phyloP scores from a whole-genome alignment of 768 basidiomycete genomes.

The Tylopilus vinaceipallidus region DNA sequence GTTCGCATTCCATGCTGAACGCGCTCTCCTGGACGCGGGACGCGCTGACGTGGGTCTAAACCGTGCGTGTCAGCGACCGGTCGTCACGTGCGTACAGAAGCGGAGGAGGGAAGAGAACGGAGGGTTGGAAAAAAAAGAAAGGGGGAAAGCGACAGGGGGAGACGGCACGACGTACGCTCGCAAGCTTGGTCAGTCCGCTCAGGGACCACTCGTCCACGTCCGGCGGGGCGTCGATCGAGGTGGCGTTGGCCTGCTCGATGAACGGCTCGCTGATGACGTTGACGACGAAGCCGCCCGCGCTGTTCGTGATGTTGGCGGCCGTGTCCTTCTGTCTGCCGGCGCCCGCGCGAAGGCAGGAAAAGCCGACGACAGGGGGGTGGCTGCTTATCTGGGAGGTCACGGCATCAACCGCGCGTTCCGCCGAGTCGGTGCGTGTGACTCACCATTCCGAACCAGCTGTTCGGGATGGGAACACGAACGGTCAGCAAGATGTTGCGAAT shows the following conservation, averaged over 20 bases:
- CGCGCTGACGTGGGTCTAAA: slow-evolving; percentile 36
- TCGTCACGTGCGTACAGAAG: not conserved
- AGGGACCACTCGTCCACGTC: slow-evolving; percentile 40
- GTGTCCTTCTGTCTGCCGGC: slow-evolving; percentile 40
- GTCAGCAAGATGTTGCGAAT: not conserved
- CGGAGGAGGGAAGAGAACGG: no score
- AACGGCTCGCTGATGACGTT: slow-evolving; percentile 55
- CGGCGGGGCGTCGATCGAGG: slow-evolving; percentile 37
- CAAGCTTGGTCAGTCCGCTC: slow-evolving; percentile 28
- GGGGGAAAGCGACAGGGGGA: no score
- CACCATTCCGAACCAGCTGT: slow-evolving; percentile 30
- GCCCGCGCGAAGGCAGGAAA: slow-evolving; percentile 23
- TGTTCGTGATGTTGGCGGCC: slow-evolving; percentile 39
- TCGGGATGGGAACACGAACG: not conserved
- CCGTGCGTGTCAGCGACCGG: not conserved
- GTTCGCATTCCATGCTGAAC: slow-evolving; percentile 47
- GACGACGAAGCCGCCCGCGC: slow-evolving; percentile 44
- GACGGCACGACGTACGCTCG: slow-evolving; percentile 6
- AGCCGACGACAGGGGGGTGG: slow-evolving; percentile 37
- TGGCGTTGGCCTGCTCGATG: slow-evolving; percentile 38
- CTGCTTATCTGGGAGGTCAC: slow-evolving; percentile 14
- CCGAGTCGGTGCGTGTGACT: not conserved
- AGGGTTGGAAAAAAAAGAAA: no score
- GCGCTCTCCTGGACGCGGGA: slow-evolving; percentile 44
- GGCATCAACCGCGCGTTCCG: not conserved